Percentiles rank a stretch among this genome's conserved stretches.
Conservation (phyloP, 1,284 basidiomycete genomes). For the Clitocybe nebularis region DNA sequence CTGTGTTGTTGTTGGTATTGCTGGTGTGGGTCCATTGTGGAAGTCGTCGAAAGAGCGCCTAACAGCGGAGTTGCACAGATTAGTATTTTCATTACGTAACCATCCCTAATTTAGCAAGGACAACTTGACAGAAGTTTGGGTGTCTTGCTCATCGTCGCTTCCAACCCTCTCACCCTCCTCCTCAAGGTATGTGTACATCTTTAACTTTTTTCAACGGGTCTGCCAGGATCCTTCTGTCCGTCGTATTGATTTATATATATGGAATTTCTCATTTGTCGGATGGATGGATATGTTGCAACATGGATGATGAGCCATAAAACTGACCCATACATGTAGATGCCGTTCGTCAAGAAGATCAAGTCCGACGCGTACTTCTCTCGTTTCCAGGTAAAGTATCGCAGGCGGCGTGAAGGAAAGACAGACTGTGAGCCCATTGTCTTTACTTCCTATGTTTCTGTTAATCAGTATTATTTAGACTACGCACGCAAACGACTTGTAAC, state of each 20-base stretch:
- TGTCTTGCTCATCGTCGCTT: slow-evolving; percentile 26
- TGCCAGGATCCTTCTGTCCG: not conserved
- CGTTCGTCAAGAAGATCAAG: slow-evolving; percentile 87
- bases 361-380: slow-evolving; percentile 94
- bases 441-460: not conserved
- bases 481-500: slow-evolving; percentile 94
- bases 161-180: slow-evolving; percentile 39
- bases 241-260: too few relatives aligned
- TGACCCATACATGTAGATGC: slow-evolving; percentile 54
- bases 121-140: slow-evolving; percentile 8
- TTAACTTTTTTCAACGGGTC: not conserved
- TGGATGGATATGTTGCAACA: slow-evolving; percentile 19
- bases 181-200: slow-evolving; percentile 54
- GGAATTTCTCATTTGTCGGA: slow-evolving; percentile 9
- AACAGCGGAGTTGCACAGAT: slow-evolving; percentile 1
- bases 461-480: slow-evolving; percentile 65
- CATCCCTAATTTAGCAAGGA: slow-evolving; percentile 15
- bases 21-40: slow-evolving; percentile 47
- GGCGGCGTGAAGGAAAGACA: slow-evolving; percentile 96
- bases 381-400: slow-evolving; percentile 96
- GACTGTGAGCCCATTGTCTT: slow-evolving; percentile 65
- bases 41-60: not conserved
- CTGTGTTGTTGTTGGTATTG: slow-evolving; percentile 42
- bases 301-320: slow-evolving; percentile 36
- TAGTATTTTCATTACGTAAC: slow-evolving; percentile 16